Percentiles rank a stretch among this genome's conserved stretches.
These are phyloP conservation scores for Penicillium sp. DNA, from an alignment of 2,329 filamentous ascomycete species.

Conservation along the genomic window DNA sequence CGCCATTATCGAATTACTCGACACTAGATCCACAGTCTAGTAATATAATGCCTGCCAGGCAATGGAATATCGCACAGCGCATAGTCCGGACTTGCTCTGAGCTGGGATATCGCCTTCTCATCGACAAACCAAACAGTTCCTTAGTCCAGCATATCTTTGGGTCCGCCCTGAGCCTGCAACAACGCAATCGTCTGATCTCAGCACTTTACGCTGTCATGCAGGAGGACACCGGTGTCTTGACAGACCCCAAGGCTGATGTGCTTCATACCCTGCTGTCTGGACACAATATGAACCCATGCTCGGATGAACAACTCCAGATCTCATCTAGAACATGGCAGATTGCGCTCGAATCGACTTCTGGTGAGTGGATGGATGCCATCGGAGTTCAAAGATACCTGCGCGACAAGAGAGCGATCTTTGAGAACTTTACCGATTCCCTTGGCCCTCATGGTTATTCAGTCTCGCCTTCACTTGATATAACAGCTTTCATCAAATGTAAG, in stretches of 20 bases:
- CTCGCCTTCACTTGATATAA: constrained; percentile 9
- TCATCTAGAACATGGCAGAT: constrained; percentile 15
- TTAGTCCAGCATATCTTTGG: constrained; percentile 15
- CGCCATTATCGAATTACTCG: not conserved
- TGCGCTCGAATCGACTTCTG: constrained; percentile 10
- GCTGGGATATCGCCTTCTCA: constrained; percentile 17
- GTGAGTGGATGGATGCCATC: constrained; percentile 19
- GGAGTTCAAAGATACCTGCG: constrained; percentile 19
- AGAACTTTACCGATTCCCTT: constrained; percentile 7
- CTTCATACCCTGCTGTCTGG: constrained; percentile 7
- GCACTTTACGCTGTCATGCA: constrained; percentile 11
- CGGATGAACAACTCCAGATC: constrained; percentile 7
- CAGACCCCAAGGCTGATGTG: constrained; percentile 14
- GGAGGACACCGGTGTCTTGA: constrained; percentile 11
- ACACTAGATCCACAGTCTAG: not conserved
- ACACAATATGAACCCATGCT: constrained; percentile 5
- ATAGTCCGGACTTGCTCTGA: constrained; percentile 19
- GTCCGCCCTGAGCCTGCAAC: not conserved
- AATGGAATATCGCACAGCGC: constrained; percentile 16
- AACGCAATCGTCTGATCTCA: constrained; percentile 15
- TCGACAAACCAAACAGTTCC: constrained; percentile 5
- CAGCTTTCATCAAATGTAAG: constrained; percentile 17
- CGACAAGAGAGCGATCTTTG: constrained; percentile 12
- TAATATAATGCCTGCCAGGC: constrained; percentile 3
- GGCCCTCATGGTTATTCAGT: constrained; percentile 6